A percentile compares a stretch with the other conserved stretches of the same genome.
Evolutionary conservation across 306 rosid genomes (phyloP).

Genomic region (Canavalia gladiata): DNA sequence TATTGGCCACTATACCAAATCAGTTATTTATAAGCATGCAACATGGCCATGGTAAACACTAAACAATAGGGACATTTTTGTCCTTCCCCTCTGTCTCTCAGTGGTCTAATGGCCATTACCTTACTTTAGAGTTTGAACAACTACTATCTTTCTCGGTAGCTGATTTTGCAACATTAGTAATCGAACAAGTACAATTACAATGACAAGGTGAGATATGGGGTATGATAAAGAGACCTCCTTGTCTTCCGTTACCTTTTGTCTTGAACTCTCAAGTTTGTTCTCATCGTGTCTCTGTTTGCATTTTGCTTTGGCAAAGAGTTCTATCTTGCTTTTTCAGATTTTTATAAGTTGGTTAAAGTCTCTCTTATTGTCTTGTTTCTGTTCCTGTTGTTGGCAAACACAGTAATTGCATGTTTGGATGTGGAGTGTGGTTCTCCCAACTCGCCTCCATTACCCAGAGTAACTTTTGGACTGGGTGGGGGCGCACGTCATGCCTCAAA

Average conservation of each 20-base stretch:
- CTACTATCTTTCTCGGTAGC: conserved; percentile 14
- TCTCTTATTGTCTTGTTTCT: background rate
- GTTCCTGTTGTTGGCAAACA: too few relatives aligned
- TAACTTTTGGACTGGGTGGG: too few relatives aligned
- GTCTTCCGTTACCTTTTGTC: background rate
- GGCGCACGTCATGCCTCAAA: too few relatives aligned
- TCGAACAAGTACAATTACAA: background rate
- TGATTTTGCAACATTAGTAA: conserved; percentile 16
- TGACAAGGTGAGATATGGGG: too few relatives aligned
- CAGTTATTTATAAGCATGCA: conserved; percentile 1
- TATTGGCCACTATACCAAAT: conserved; percentile 3
- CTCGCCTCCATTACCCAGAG: too few relatives aligned
- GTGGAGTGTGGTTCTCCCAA: too few relatives aligned
- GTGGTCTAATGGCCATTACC: background rate
- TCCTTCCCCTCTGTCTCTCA: background rate
- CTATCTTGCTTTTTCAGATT: background rate
- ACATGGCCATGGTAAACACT: conserved; percentile 9
- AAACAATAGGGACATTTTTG: background rate
- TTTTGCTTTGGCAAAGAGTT: background rate
- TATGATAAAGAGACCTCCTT: background rate
- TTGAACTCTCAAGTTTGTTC: background rate
- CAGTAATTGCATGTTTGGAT: too few relatives aligned
- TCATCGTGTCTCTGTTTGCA: background rate
- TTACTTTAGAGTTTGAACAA: conserved; percentile 1
- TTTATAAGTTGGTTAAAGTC: background rate